Conservation (phyloP, 2,329 filamentous ascomycete genomes). For the Biscogniauxia mediterranea region DNA sequence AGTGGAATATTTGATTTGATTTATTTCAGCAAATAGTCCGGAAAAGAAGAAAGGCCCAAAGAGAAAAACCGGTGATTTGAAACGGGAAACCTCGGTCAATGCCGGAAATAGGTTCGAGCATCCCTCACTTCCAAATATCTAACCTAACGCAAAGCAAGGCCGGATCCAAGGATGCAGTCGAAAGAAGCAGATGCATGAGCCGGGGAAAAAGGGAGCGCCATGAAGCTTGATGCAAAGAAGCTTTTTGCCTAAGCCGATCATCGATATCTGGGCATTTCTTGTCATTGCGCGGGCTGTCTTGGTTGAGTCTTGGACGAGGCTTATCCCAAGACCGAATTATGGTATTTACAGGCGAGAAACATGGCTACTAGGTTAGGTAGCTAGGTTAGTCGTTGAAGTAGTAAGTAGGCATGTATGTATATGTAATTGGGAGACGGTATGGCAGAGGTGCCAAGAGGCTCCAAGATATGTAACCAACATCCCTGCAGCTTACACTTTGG, state of each 20-base stretch:
- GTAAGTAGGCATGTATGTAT: too few species aligned
- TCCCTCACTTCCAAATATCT: neutral
- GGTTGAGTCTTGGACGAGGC: neutral
- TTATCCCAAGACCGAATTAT: neutral
- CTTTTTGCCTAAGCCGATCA: neutral
- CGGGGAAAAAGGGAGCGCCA: neutral
- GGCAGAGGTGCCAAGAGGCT: neutral
- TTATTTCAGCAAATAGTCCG: neutral
- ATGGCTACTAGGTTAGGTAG: too few species aligned
- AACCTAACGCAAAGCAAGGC: neutral
- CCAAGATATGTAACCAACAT: neutral
- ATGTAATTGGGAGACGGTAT: neutral
- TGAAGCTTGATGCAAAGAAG: slow-evolving; percentile 5
- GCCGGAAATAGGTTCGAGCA: neutral
- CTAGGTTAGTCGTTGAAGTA: neutral
- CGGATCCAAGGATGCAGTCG: neutral
- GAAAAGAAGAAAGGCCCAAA: neutral
- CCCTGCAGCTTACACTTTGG: neutral
- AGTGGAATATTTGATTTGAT: neutral
- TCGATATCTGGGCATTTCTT: slow-evolving; percentile 1
- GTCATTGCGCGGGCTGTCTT: neutral
- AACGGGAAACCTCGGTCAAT: neutral
- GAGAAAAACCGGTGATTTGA: neutral
- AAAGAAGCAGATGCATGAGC: neutral
- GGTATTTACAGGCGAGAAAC: neutral